Percentiles rank a stretch among this genome's conserved stretches.
Conservation (phyloP, 2,329 filamentous ascomycete genomes). For the Onygena corvina region DNA sequence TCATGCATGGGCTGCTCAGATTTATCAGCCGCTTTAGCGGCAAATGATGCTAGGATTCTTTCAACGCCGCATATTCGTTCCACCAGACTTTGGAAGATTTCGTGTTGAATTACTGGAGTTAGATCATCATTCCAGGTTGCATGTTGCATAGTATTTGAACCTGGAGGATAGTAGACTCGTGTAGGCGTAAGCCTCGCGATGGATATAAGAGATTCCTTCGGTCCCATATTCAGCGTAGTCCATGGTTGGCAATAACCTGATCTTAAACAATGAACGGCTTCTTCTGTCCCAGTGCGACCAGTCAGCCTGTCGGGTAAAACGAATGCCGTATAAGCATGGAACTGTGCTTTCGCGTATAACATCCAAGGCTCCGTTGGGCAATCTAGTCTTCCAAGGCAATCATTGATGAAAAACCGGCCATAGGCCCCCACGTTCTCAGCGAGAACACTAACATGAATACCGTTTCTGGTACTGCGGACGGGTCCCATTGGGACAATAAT, state of each 20-base stretch:
- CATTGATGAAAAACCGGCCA: conserved; percentile 41
- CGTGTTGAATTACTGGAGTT: conserved; percentile 33
- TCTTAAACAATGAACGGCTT: conserved; percentile 14
- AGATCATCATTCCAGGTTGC: conserved; percentile 34
- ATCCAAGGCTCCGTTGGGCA: conserved; percentile 25
- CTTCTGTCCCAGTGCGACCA: conserved; percentile 18
- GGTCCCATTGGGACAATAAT: conserved; percentile 32
- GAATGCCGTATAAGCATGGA: conserved; percentile 26
- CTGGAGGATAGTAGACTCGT: conserved; percentile 35
- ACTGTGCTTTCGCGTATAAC: conserved; percentile 15
- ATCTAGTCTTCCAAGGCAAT: conserved; percentile 37
- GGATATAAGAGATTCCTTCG: conserved; percentile 5
- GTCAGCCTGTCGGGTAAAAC: conserved; percentile 23
- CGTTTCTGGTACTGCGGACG: conserved; percentile 13
- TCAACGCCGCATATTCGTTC: conserved; percentile 9
- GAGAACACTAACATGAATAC: conserved; percentile 27
- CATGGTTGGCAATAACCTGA: conserved; percentile 13
- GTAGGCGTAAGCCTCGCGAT: conserved; percentile 25
- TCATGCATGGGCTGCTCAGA: neutral
- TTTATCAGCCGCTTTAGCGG: conserved; percentile 1
- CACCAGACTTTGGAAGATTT: conserved; percentile 19
- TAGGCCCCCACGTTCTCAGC: conserved; percentile 23
- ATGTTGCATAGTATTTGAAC: conserved; percentile 34
- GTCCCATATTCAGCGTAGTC: conserved; percentile 8
- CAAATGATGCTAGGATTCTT: conserved; percentile 7